Conservation (phyloP, 2,329 filamentous ascomycete species). For the Monosporascus sp. region DNA sequence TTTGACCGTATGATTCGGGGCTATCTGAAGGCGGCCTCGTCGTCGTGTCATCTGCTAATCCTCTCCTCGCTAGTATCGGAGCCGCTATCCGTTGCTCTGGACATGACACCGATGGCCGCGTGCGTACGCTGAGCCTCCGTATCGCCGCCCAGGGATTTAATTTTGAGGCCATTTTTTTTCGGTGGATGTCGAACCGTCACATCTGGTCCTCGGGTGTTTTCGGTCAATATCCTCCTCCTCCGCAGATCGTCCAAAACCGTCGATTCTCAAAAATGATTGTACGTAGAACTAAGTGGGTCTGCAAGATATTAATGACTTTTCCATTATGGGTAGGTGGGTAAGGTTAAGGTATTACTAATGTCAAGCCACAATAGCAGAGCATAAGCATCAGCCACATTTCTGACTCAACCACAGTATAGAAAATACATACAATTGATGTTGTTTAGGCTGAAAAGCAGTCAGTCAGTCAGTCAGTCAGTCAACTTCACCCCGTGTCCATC, state of each 20-base stretch:
- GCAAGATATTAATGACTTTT: no score
- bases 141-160: constrained; percentile 23
- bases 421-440: no score
- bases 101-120: constrained; percentile 12
- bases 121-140: constrained; percentile 23
- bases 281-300: no score
- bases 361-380: no score
- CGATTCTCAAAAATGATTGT: neutral
- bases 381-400: neutral
- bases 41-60: constrained; percentile 14
- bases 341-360: neutral
- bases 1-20: neutral
- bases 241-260: neutral
- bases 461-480: no score
- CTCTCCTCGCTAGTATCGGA: constrained; percentile 13
- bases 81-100: constrained; percentile 3
- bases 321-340: no score
- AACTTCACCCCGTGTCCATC: no score
- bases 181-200: constrained; percentile 6
- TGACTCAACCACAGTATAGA: neutral
- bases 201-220: constrained; percentile 5
- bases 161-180: constrained; percentile 24
- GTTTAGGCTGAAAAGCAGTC: no score
- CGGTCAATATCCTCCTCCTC: constrained; percentile 3
- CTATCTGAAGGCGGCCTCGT: constrained; percentile 8